Percentiles rank a stretch among this genome's conserved stretches.
These are phyloP conservation scores for Cyathus striatus DNA, from an alignment of 768 basidiomycete species.

Conservation along the genomic window DNA sequence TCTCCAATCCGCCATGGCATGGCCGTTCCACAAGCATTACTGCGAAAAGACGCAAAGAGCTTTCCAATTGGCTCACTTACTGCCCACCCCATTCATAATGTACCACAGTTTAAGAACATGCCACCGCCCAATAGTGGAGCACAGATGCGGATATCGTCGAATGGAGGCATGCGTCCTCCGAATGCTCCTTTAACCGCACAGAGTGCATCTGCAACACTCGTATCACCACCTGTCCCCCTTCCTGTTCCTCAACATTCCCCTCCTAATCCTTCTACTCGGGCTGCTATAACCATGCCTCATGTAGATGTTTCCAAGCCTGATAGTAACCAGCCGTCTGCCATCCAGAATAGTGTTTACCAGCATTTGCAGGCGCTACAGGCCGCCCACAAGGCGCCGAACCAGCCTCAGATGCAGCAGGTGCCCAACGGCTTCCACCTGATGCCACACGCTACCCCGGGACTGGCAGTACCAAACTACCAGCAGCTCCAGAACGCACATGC, in stretches of 20 bases:
- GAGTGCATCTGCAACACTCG: slow-evolving; percentile 21
- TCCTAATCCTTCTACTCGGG: slow-evolving; percentile 33
- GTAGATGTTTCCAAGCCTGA: slow-evolving; percentile 35
- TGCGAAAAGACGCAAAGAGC: slow-evolving; percentile 27
- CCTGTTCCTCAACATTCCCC: slow-evolving; percentile 23
- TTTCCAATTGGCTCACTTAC: slow-evolving; percentile 13
- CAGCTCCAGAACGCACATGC: slow-evolving; percentile 26
- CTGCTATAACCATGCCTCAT: slow-evolving; percentile 43
- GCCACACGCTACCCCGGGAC: slow-evolving; percentile 28
- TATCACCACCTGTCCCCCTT: slow-evolving; percentile 25
- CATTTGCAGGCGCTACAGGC: slow-evolving; percentile 6
- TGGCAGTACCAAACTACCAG: slow-evolving; percentile 24
- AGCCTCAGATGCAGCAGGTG: slow-evolving; percentile 20
- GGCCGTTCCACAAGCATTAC: slow-evolving; percentile 23
- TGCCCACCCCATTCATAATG: slow-evolving; percentile 54
- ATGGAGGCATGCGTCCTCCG: slow-evolving; percentile 51
- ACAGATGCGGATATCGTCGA: slow-evolving; percentile 60
- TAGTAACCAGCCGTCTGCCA: slow-evolving; percentile 17
- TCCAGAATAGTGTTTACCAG: slow-evolving; percentile 23
- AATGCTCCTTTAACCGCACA: too few relatives aligned
- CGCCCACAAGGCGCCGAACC: slow-evolving; percentile 36
- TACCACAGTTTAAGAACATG: slow-evolving; percentile 58
- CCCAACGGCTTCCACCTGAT: slow-evolving; percentile 49
- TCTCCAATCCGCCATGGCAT: slow-evolving; percentile 46
- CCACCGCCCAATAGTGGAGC: slow-evolving; percentile 48